phyloP scores from a whole-genome alignment of 2,329 filamentous ascomycete species.

The Trichoderma hamatum region DNA sequence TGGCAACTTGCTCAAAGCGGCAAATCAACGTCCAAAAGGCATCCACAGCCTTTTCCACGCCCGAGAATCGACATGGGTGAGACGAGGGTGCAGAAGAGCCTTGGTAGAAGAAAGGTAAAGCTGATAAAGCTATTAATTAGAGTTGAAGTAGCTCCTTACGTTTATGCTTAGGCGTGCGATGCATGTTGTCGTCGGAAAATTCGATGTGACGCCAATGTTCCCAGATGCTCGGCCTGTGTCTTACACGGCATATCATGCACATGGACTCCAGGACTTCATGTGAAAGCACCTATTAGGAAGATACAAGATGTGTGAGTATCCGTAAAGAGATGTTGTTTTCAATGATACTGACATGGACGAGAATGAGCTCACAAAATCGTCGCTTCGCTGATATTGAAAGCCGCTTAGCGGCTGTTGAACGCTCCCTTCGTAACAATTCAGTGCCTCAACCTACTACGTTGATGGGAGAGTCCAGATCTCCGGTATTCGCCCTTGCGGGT shows the following conservation, averaged over 20 bases:
- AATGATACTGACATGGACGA: neutral
- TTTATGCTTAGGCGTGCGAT: neutral
- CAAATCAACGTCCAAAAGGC: neutral
- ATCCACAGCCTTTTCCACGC: neutral
- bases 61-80: neutral
- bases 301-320: neutral
- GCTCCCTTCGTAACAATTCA: neutral
- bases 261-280: neutral
- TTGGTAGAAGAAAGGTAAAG: neutral
- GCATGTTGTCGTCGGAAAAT: neutral
- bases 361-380: neutral
- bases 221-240: neutral
- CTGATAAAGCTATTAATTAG: neutral
- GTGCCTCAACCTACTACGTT: neutral
- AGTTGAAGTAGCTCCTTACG: neutral
- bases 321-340: neutral
- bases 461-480: neutral
- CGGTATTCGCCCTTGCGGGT: neutral
- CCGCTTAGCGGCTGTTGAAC: neutral
- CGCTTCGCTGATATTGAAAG: neutral
- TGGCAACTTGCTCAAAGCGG: neutral
- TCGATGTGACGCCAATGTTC: neutral
- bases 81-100: neutral
- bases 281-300: neutral
- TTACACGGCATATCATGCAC: neutral